A percentile compares a stretch with the other conserved stretches of the same genome.
Evolutionary conservation across 345 rosid species (phyloP).

Genomic region (Linum lewisii): DNA sequence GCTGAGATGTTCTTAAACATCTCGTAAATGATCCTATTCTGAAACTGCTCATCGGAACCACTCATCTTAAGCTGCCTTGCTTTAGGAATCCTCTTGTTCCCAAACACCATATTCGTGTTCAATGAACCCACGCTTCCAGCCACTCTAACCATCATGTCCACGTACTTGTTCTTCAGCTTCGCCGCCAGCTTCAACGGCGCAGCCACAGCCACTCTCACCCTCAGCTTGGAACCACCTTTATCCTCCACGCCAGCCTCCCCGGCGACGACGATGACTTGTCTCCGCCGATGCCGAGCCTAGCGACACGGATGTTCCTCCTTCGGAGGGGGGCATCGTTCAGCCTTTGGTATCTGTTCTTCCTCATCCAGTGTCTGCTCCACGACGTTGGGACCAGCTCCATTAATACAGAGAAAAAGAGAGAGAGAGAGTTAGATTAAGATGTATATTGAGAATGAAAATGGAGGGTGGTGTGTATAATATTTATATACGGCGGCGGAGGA

Average conservation of each 20-base stretch:
- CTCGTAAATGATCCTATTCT: conserved; percentile 29
- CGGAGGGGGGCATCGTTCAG: conserved; percentile 4
- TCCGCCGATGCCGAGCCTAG: conserved; percentile 16
- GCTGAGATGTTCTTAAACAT: conserved; percentile 24
- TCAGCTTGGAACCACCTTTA: conserved; percentile 24
- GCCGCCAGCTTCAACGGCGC: conserved; percentile 21
- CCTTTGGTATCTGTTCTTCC: conserved; percentile 25
- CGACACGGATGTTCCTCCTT: conserved; percentile 14
- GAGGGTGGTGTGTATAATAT: no score
- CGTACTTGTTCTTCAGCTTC: conserved; percentile 26
- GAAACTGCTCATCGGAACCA: conserved; percentile 20
- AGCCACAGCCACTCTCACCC: conserved; percentile 7
- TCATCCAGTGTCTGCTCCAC: conserved; percentile 26
- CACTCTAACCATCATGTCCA: conserved; percentile 25
- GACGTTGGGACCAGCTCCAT: conserved; percentile 15
- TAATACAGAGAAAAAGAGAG: background rate
- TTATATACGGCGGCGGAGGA: no score
- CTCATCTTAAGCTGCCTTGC: conserved; percentile 6
- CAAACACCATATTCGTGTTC: conserved; percentile 16
- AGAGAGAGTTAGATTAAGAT: background rate
- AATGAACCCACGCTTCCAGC: conserved; percentile 22
- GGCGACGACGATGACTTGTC: background rate
- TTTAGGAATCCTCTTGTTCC: conserved; percentile 21
- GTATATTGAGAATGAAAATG: no score
- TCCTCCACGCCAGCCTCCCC: conserved; percentile 26